Evolutionary conservation across 2,329 filamentous ascomycete genomes (phyloP).

Genomic region (Colletotrichum viniferum): DNA sequence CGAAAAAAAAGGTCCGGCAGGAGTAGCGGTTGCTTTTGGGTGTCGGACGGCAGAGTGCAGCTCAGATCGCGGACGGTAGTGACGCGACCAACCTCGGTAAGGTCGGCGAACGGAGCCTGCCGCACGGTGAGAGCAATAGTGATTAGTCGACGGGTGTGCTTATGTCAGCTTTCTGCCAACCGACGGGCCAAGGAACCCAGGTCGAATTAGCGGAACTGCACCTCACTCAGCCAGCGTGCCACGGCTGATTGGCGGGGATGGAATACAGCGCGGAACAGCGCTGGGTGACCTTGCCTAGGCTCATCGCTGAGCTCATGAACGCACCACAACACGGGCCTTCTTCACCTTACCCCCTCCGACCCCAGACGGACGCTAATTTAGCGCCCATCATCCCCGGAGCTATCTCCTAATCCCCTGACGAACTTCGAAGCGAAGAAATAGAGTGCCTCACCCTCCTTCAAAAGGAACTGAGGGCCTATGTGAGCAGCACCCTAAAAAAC

Average conservation of each 20-base stretch:
- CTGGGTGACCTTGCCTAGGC: background rate
- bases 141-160: constrained; percentile 9
- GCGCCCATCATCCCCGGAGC: background rate
- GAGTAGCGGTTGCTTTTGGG: background rate
- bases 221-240: background rate
- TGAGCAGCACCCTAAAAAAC: background rate
- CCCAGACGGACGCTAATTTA: background rate
- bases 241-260: background rate
- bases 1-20: background rate
- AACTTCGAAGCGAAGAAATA: background rate
- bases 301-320: background rate
- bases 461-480: background rate
- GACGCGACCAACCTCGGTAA: constrained; percentile 17
- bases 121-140: background rate
- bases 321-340: background rate
- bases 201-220: background rate
- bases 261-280: background rate
- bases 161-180: background rate
- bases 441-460: background rate
- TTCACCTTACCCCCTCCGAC: background rate
- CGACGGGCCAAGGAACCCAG: background rate
- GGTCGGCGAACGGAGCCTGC: background rate
- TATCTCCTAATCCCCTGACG: background rate
- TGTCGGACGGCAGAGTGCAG: background rate
- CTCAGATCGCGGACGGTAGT: background rate